Percentiles rank a stretch among this genome's conserved stretches.
These are phyloP conservation scores for Salix caprea DNA, from an alignment of 345 rosid species.

Conservation along the genomic window DNA sequence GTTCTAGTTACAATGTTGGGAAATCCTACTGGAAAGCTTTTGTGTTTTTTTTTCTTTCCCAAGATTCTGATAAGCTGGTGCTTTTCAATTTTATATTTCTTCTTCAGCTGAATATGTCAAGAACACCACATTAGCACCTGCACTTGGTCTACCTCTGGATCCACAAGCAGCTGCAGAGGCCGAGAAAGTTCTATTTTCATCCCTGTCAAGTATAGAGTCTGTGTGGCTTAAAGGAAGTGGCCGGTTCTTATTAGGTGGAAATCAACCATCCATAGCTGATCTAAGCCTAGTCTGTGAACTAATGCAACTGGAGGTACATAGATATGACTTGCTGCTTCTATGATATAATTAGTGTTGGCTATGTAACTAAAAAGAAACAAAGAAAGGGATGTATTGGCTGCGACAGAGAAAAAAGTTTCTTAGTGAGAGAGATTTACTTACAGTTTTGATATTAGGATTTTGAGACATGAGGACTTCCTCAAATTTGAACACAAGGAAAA, in stretches of 20 bases:
- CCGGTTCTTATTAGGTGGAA: conserved; percentile 59
- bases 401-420: not conserved
- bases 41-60: not conserved
- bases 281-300: conserved; percentile 78
- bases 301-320: conserved; percentile 68
- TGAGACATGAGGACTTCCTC: not conserved
- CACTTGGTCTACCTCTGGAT: conserved; percentile 48
- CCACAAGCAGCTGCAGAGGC: conserved; percentile 61
- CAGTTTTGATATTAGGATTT: too few relatives aligned
- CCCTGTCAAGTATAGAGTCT: conserved; percentile 60
- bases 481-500: not conserved
- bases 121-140: conserved; percentile 48
- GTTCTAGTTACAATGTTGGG: not conserved
- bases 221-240: conserved; percentile 75
- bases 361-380: too few relatives aligned
- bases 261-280: conserved; percentile 84
- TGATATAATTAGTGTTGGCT: not conserved
- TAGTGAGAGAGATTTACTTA: not conserved
- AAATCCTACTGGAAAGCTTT: not conserved
- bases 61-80: conserved; percentile 1
- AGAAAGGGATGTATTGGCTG: not conserved
- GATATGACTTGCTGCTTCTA: not conserved
- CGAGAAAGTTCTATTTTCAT: conserved; percentile 46
- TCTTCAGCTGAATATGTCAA: conserved; percentile 47
- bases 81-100: conserved; percentile 12